Evolutionary conservation across 2,329 filamentous ascomycete genomes (phyloP), one percentile per base, ranked within the genome.

Genomic region (Fusarium palustre): DNA sequence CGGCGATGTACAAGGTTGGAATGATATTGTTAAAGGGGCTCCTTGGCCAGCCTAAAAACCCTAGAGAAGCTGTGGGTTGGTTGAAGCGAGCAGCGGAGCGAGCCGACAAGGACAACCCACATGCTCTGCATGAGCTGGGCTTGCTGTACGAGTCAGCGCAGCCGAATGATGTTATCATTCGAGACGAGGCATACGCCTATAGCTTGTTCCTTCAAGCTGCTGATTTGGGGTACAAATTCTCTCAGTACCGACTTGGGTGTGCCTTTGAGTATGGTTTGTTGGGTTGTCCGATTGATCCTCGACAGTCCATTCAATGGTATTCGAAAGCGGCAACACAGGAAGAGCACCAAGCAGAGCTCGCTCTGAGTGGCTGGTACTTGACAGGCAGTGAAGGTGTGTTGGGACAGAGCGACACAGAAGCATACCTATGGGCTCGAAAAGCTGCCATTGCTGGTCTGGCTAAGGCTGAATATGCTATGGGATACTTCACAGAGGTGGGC

Each of bases 1-100:
- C 95, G 1, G 96, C 94, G 31, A 97, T 98, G 93, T 99, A 97
- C 83, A 99, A 99, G 81, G 90, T 98, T 80, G 96, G 96, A 61
- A 97, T 97, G 91, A 97, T 99, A 70, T 83, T 93, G 66, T 87
- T 98, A 56, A 98, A 98, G 79, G 96, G 95, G 13, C 85, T 98
- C 30, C 86, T 99, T n/a, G 94, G 94, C 6, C 94, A 98, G 77
- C 87, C 86, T 25, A 89, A 85, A 76, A 97, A 97, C 76, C 88
- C 93, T 4, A 87, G 91, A 43, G 96, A 98, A 81, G 94, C 94
- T 20, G 88, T 97, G 25, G 90, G 89, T 24, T 98, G 96, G 94
- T 86, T 99, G 55, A 97, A 97, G 82, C 89, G 94, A 45, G 96
- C 96, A 3, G 94, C 94, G 1, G 94, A 98, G 72, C 87, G 90